Evolutionary conservation across 441 rosid species (phyloP), one percentile per base, ranked within the genome.

Genomic region (Flueggea neowawraea): DNA sequence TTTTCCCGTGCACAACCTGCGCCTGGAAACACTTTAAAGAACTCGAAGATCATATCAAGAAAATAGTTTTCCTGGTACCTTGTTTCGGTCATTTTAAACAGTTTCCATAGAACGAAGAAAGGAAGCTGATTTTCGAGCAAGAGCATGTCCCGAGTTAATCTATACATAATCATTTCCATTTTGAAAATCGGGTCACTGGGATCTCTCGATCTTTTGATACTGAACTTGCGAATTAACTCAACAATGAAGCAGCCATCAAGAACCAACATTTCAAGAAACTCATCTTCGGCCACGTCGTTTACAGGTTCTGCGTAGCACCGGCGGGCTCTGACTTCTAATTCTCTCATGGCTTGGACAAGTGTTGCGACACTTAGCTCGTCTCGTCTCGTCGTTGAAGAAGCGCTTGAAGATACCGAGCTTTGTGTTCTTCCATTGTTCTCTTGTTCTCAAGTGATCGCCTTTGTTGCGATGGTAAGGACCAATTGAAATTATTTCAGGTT

Each of bases 91-190:
- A 11, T 6, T 6, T 43, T 1, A 43, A 6, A 43, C 45, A 39
- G n/a, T 15, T 54, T 14, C 28, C 13, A 3, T 3, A 74, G 56
- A 16, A 74, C 60, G 12, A 65, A 54, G 13, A 69, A 58, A 6
- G 78, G 78, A 44, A 75, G 65, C 56, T 71, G 75, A 57, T 73
- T 73, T 55, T 73, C 75, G 2, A 65, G 31, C 2, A 69, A 16
- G 8, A 70, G 6, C 39, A 73, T 4, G 58, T 73, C 45, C 10
- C 45, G 8, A 6, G 1, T 43, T 11, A 43, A 43, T 43, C 45
- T 43, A 6, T 3, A 11, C 45, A 43, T 11, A 6, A 43, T 11
- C 10, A 43, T 67, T 22, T 4, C 55, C 33, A 57, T 10, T 3
- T 36, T 41, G 0, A 64, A 61, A 63, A 56, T 6, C 45, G 59